Conservation (phyloP, 1,139 yeast species). For the Kluyveromyces sp. region DNA sequence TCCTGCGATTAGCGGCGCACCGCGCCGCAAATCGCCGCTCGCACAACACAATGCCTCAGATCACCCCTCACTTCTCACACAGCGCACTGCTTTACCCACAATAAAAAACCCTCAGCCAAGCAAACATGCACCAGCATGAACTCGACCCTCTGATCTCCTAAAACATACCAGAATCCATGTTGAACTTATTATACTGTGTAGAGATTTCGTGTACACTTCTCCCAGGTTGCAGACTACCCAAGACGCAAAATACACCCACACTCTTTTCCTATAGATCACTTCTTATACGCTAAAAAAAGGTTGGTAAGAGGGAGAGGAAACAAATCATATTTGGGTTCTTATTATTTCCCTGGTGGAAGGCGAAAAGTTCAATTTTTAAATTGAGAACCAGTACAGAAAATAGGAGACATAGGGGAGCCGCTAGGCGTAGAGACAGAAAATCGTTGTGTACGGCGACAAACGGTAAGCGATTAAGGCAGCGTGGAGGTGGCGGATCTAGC, state of each 20-base stretch:
- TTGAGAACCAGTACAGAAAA: not conserved
- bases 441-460: not conserved
- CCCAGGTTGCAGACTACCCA: not conserved
- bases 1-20: not conserved
- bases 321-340: slow-evolving; percentile 1
- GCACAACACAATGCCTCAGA: not conserved
- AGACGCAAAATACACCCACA: not conserved
- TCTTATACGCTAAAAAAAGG: not conserved
- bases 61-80: not conserved
- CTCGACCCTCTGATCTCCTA: not conserved
- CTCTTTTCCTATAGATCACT: not conserved
- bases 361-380: not conserved
- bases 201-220: slow-evolving; percentile 3
- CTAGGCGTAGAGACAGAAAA: no score
- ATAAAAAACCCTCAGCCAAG: not conserved
- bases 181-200: not conserved
- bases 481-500: no score
- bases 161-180: slow-evolving; percentile 6
- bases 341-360: not conserved
- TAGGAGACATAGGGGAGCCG: not conserved
- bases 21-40: not conserved
- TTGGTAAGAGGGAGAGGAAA: not conserved
- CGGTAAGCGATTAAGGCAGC: no score
- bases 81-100: not conserved
- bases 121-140: not conserved